Evolutionary conservation across 345 rosid species (phyloP).

Genomic region (Gossypium rotundifolium): DNA sequence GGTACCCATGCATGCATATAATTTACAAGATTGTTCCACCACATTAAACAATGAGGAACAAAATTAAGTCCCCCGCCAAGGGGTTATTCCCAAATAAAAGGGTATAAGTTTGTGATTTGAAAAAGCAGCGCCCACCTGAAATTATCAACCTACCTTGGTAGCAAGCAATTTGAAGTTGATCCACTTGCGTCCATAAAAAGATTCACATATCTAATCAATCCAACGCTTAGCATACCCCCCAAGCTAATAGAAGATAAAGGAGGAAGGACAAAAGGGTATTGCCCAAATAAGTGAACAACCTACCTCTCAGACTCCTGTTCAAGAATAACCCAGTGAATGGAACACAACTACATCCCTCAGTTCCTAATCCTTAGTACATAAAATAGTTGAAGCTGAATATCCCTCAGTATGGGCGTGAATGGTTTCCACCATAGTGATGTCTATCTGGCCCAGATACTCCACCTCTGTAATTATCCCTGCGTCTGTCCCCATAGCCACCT

Average conservation of each 20-base stretch:
- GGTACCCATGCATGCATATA: background rate
- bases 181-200: slow-evolving; percentile 69
- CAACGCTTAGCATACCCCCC: slow-evolving; percentile 29
- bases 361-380: slow-evolving; percentile 59
- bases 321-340: slow-evolving; percentile 48
- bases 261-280: slow-evolving; percentile 39
- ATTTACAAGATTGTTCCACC: background rate
- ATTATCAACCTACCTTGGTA: slow-evolving; percentile 69
- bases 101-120: slow-evolving; percentile 12
- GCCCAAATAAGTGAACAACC: slow-evolving; percentile 59
- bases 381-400: slow-evolving; percentile 28
- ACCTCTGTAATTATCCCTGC: slow-evolving; percentile 64
- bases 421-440: slow-evolving; percentile 78
- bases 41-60: background rate
- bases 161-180: slow-evolving; percentile 59
- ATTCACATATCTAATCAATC: slow-evolving; percentile 56
- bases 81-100: background rate
- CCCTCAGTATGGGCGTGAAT: slow-evolving; percentile 85
- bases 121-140: slow-evolving; percentile 72
- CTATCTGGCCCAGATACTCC: slow-evolving; percentile 86
- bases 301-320: slow-evolving; percentile 65
- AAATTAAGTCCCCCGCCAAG: background rate
- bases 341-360: slow-evolving; percentile 39
- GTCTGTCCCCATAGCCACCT: slow-evolving; percentile 87
- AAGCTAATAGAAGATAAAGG: slow-evolving; percentile 16